Base-by-base conservation (phyloP, 495 filamentous ascomycete genomes). In the Ramalina peruviana region DNA sequence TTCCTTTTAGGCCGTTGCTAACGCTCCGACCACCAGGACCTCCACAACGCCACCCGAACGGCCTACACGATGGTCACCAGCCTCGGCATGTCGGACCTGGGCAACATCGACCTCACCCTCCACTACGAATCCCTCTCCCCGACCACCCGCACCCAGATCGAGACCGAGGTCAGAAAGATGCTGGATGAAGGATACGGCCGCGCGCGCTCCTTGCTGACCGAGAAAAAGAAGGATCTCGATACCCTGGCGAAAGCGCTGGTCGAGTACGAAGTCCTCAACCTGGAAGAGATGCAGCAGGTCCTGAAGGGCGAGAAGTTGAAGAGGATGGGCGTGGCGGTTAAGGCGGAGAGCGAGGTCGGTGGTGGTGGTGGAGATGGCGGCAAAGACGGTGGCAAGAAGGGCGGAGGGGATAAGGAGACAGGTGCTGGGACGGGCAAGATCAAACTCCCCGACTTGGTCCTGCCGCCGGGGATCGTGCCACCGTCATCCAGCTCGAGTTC, bases 191-290 rank as follows among this genome's bases (percentile, higher is more conserved):
- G 80, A 17, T 79, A 82, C 30, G 67, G 69, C n/a, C 82, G 86
- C 10, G 88, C 88, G 1, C 75, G 72, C 10, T 30, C 42, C 2
- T 20, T 96, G 19, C 70, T 98, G 30, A 71, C 70, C 0, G 69
- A 72, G 36, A 84, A 82, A 59, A 73, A 86, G 19, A 78, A 85
- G 46, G 90, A 94, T 60, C 73, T 98, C 10, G 90, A 97, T 53
- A 64, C 83, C 17, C 67, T 98, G 5, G 89, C 89, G 26, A 80
- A 88, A 58, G 92, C 88, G 3, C 68, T 98, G 12, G 78, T 98
- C 23, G 83, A 97, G 68, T 96, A 96, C 65, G 93, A 97, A 67
- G 93, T 86, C 3, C 68, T 96, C 20, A 83, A 79, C 54, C 82
- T 81, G 60, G 82, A 84, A 21, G 93, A 98, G 60, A 90, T 96